Evolutionary conservation across 441 rosid species (phyloP), one percentile per base, ranked within the genome.

Genomic region (Populus hybrid): DNA sequence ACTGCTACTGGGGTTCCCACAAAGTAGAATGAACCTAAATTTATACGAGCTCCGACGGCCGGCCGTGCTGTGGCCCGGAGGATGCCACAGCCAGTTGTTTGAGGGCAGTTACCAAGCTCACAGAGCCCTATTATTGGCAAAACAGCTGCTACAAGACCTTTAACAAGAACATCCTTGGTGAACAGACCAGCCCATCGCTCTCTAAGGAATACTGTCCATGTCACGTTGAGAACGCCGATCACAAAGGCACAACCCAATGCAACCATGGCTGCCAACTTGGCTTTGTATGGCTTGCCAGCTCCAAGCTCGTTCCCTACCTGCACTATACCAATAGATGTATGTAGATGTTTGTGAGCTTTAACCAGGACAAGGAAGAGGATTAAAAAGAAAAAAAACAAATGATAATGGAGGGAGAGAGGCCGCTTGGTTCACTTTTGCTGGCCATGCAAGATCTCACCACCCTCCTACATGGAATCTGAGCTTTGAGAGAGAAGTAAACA

Each of bases 221-320:
- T 82, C 68, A 94, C 90, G 35, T 95, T 95, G 84, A 92, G 35
- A 75, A 86, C 72, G 16, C 97, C 99, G n/a, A 95, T 81, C 3
- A 93, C 76, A 75, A 95, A 86, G 0, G 98, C 97, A 67, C 97
- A 93, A 5, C 92, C 92, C 81, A 95, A 75, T 26, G 98, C 97
- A n/a, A 93, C 98, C 82, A 84, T 84, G 8, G 97, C 95, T 0
- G 97, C 98, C 70, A 92, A 80, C 81, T 86, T 92, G 71, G 99
- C 99, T 69, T 90, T 92, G 80, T 87, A 86, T 4, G 99, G 99
- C 77, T 87, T 87, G 8, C 98, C 98, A 5, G 98, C 95, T 80
- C 99, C 99, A 0, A 95, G 99, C 81, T 92, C 99, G 81, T 93
- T 95, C 1, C 98, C 99, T 20, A 95, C 98, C 99, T 95, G 86